Percentiles rank a stretch among this genome's conserved stretches.
phyloP scores from a whole-genome alignment of 1,139 yeast species.

The Yamadazyma atmosphaerica region DNA sequence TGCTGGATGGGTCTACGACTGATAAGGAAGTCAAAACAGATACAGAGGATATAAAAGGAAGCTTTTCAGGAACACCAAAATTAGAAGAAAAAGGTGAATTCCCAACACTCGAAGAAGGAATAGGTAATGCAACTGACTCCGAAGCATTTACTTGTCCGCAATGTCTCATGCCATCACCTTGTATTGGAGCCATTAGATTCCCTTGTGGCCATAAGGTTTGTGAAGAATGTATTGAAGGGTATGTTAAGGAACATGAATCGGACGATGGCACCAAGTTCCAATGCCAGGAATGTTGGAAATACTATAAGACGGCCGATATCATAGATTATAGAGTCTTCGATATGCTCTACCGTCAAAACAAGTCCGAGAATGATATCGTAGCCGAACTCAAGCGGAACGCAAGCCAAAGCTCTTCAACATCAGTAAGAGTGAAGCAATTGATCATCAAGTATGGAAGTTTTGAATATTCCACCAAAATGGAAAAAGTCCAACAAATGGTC shows the following conservation, averaged over 20 bases:
- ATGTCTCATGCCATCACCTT: slow-evolving; percentile 61
- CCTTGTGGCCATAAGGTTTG: slow-evolving; percentile 76
- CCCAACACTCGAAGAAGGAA: not conserved
- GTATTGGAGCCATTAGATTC: slow-evolving; percentile 27
- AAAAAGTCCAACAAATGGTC: slow-evolving; percentile 47
- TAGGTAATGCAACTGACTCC: not conserved
- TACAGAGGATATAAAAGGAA: no score
- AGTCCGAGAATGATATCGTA: slow-evolving; percentile 7
- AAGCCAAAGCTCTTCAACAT: slow-evolving; percentile 15
- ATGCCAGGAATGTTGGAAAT: slow-evolving; percentile 52
- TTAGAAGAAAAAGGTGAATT: not conserved
- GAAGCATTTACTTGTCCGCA: slow-evolving; percentile 57
- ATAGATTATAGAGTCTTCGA: slow-evolving; percentile 55
- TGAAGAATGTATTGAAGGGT: slow-evolving; percentile 56
- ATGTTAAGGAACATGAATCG: slow-evolving; percentile 43
- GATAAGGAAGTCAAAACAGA: no score
- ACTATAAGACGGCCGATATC: slow-evolving; percentile 41
- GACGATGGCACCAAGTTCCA: slow-evolving; percentile 43
- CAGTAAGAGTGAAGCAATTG: slow-evolving; percentile 23
- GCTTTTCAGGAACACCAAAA: not conserved
- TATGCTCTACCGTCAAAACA: slow-evolving; percentile 36
- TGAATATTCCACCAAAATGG: slow-evolving; percentile 55
- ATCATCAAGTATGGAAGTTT: slow-evolving; percentile 34
- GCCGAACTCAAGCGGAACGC: slow-evolving; percentile 8
- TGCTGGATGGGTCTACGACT: no score